Base-by-base conservation (phyloP, 495 filamentous ascomycete species). In the Xylaria curta region DNA sequence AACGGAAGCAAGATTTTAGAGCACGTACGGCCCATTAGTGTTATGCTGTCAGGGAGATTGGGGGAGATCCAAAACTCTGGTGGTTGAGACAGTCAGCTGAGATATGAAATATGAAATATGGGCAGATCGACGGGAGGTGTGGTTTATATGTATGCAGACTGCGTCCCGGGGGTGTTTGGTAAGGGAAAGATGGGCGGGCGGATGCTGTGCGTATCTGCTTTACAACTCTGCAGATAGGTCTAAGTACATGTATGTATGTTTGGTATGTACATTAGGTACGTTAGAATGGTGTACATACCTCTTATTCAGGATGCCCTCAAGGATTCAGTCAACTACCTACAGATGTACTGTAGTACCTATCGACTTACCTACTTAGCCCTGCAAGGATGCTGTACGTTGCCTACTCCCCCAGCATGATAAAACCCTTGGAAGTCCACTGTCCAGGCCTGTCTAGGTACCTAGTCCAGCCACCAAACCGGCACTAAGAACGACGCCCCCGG, bases 1-100 rank as follows among this genome's bases (percentile, higher is more conserved):
- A 75, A 54, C 15, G 74, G 73, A 60, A 73, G 73, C 31, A 72
- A 75, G 40, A 72, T 75, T 58, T 78, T 71, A 21, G 75, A 76
- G 65, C 66, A 63, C 38, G 63, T 70, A 68, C 74, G 70, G 59
- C 66, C 60, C 59, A 69, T 71, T 76, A 65, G 60, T 74, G 77
- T 76, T 75, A 76, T 76, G n/a, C 38, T 42, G 60, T 28, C 60
- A 63, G 60, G n/a, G 4, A n/a, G 60, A 33, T 21, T 36, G 64
- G 40, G 38, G 31, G 65, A 49, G 38, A 63, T 63, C 21, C 60
- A 24, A 63, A 1, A 33, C 38, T 49, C 62, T 65, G 47, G 40
- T 33, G 46, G 31, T 40, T 40, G 31, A 66, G 64, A 40, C 63
- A 9, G 28, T 4, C 36, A 19, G 6, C 63, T 33, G 44, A 28